Conservation (phyloP, 208 protist species). For the Phytomonas serpens region DNA sequence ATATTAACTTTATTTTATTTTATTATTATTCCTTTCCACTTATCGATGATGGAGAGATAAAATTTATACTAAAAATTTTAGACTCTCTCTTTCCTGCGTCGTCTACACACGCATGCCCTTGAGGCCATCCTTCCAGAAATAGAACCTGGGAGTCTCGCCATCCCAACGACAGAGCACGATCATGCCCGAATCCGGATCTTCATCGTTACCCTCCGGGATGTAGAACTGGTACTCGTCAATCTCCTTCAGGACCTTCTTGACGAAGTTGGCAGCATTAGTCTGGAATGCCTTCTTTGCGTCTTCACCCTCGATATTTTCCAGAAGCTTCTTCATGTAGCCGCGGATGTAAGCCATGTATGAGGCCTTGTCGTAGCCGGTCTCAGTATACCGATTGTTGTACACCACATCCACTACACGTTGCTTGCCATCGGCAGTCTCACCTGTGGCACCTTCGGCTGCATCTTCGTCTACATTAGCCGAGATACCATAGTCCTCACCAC, state of each 20-base stretch:
- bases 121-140: slow-evolving; percentile 88
- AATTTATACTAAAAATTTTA: neutral
- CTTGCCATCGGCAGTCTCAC: slow-evolving; percentile 74
- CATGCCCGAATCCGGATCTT: slow-evolving; percentile 86
- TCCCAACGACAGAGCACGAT: slow-evolving; percentile 89
- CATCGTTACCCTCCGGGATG: slow-evolving; percentile 85
- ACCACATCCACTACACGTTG: slow-evolving; percentile 82
- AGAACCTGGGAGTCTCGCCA: slow-evolving; percentile 79
- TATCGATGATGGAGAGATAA: neutral
- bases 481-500: slow-evolving; percentile 88
- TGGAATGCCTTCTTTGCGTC: slow-evolving; percentile 87
- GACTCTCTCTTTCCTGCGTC: neutral
- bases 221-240: slow-evolving; percentile 92
- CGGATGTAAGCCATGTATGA: slow-evolving; percentile 91
- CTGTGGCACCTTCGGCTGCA: slow-evolving; percentile 72
- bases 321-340: slow-evolving; percentile 86
- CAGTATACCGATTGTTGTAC: slow-evolving; percentile 87
- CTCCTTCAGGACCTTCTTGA: slow-evolving; percentile 90
- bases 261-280: slow-evolving; percentile 74
- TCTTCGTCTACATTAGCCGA: slow-evolving; percentile 88
- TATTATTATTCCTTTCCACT: neutral
- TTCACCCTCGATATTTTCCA: slow-evolving; percentile 73
- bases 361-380: slow-evolving; percentile 91
- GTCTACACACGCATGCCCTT: slow-evolving; percentile 79
- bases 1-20: slow-evolving; percentile 10